Evolutionary conservation across 1,139 yeast species (phyloP).

Genomic region (Pichia sp.): DNA sequence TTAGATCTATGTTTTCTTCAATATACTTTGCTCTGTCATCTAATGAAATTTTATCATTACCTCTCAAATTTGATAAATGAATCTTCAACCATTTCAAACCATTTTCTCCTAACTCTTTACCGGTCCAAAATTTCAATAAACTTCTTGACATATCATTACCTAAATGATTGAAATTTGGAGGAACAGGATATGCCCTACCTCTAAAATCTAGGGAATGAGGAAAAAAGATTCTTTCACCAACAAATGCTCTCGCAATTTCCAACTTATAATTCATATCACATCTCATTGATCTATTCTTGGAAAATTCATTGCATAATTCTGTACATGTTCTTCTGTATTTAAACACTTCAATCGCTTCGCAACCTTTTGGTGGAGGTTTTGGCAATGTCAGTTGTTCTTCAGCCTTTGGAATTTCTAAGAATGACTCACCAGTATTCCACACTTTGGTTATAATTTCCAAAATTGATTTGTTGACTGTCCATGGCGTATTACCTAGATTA

Average conservation of each 20-base stretch:
- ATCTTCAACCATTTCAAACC: constrained; percentile 88
- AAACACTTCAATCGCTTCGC: constrained; percentile 65
- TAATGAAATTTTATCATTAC: constrained; percentile 77
- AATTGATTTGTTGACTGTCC: constrained; percentile 80
- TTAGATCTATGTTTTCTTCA: constrained; percentile 56
- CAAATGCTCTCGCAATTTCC: constrained; percentile 89
- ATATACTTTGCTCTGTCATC: constrained; percentile 66
- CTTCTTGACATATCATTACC: constrained; percentile 92
- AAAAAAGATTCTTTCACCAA: constrained; percentile 83
- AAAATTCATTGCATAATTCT: constrained; percentile 48
- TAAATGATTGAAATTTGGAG: constrained; percentile 62
- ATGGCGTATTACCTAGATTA: constrained; percentile 79
- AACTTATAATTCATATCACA: constrained; percentile 90
- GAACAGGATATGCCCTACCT: constrained; percentile 92
- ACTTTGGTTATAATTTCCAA: constrained; percentile 63
- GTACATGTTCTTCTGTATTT: constrained; percentile 61
- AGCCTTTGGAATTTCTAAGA: constrained; percentile 73
- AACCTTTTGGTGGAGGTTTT: constrained; percentile 51
- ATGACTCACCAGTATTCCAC: constrained; percentile 81
- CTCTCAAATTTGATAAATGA: constrained; percentile 82
- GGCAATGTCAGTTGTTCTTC: constrained; percentile 51
- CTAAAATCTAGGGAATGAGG: constrained; percentile 94
- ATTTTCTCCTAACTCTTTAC: constrained; percentile 60
- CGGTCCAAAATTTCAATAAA: constrained; percentile 81
- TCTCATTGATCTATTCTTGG: constrained; percentile 72